A percentile compares a stretch with the other conserved stretches of the same genome.
These are phyloP conservation scores for Hansfordia pulvinata DNA, from an alignment of 2,329 filamentous ascomycete species.

Conservation along the genomic window DNA sequence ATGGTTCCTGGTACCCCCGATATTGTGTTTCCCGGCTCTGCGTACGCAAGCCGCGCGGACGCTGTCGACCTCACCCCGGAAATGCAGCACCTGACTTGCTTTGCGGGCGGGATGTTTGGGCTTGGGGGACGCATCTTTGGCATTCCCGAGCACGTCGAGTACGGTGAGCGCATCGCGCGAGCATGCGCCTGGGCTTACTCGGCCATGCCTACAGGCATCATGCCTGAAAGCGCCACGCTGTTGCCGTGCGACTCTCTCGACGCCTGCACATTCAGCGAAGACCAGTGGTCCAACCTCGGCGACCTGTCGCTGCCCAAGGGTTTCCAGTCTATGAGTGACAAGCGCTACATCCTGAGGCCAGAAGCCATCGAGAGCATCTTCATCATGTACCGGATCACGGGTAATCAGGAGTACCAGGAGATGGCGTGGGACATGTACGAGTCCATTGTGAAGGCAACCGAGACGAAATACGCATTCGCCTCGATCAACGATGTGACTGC, in stretches of 20 bases:
- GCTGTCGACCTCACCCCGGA: slow-evolving; percentile 16
- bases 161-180: slow-evolving; percentile 32
- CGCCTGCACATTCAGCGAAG: slow-evolving; percentile 1
- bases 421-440: slow-evolving; percentile 39
- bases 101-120: slow-evolving; percentile 33
- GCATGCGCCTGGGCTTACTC: slow-evolving; percentile 47
- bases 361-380: slow-evolving; percentile 42
- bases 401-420: slow-evolving; percentile 30
- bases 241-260: slow-evolving; percentile 29
- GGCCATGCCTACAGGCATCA: slow-evolving; percentile 38
- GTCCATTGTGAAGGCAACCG: slow-evolving; percentile 28
- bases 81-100: slow-evolving; percentile 30
- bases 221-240: slow-evolving; percentile 41
- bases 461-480: slow-evolving; percentile 32
- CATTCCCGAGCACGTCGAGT: slow-evolving; percentile 27
- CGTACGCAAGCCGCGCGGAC: slow-evolving; percentile 11
- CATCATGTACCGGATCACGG: slow-evolving; percentile 37
- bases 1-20: slow-evolving; percentile 47
- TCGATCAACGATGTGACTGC: slow-evolving; percentile 36
- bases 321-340: slow-evolving; percentile 42
- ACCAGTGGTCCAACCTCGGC: slow-evolving; percentile 9
- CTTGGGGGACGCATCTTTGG: slow-evolving; percentile 30
- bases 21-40: slow-evolving; percentile 45
- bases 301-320: slow-evolving; percentile 30
- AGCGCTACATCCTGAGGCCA: slow-evolving; percentile 33